phyloP scores from a whole-genome alignment of 345 rosid species.

The Citrus maxima region DNA sequence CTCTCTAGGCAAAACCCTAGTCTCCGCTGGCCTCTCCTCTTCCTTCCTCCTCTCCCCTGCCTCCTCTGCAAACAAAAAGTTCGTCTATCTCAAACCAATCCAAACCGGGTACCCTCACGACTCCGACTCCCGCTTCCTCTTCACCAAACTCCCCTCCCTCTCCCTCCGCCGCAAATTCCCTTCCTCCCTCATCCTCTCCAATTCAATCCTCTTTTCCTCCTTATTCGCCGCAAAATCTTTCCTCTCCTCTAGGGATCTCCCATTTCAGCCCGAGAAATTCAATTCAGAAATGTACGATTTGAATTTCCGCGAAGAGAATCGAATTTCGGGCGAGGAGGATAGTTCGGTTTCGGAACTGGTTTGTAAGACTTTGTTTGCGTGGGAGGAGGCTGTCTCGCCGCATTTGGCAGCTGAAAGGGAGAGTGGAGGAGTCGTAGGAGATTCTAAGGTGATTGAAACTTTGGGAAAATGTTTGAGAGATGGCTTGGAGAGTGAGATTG shows the following conservation, averaged over 20 bases:
- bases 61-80: slow-evolving; percentile 27
- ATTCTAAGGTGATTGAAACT: slow-evolving; percentile 40
- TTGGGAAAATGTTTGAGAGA: slow-evolving; percentile 46
- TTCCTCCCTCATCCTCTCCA: slow-evolving; percentile 49
- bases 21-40: slow-evolving; percentile 87
- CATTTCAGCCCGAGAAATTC: neutral
- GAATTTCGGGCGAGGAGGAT: slow-evolving; percentile 19
- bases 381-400: slow-evolving; percentile 89
- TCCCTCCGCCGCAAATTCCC: slow-evolving; percentile 45
- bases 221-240: slow-evolving; percentile 43
- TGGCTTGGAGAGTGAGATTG: slow-evolving; percentile 28
- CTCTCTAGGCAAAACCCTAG: slow-evolving; percentile 89
- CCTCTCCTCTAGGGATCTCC: slow-evolving; percentile 8
- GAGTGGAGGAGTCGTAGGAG: slow-evolving; percentile 37
- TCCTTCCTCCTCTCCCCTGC: slow-evolving; percentile 64
- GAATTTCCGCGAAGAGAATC: slow-evolving; percentile 43
- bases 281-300: slow-evolving; percentile 43
- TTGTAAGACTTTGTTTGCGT: slow-evolving; percentile 72
- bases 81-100: slow-evolving; percentile 76
- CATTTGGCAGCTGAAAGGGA: slow-evolving; percentile 88
- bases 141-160: slow-evolving; percentile 61
- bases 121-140: slow-evolving; percentile 83
- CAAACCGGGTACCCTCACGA: slow-evolving; percentile 94
- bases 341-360: slow-evolving; percentile 38
- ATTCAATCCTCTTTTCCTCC: slow-evolving; percentile 61